Evolutionary conservation across 257 asterid genomes (phyloP).

Genomic region (Fraxinus quadrangulata): DNA sequence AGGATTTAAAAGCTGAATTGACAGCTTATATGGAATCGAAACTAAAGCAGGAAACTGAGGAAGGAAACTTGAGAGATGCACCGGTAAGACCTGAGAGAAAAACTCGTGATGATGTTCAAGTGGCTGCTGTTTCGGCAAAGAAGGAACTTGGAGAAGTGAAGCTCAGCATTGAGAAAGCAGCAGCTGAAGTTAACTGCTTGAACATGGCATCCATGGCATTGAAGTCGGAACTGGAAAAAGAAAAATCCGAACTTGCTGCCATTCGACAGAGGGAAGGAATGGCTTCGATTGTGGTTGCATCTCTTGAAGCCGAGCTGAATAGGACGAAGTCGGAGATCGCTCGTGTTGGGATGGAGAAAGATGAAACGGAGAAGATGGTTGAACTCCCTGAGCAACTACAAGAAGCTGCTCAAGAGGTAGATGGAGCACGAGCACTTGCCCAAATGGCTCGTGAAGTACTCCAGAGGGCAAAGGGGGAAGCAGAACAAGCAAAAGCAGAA

Average conservation of each 20-base stretch:
- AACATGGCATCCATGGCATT: slow-evolving; percentile 70
- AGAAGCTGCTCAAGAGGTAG: slow-evolving; percentile 74
- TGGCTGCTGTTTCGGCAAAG: slow-evolving; percentile 52
- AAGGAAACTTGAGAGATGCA: slow-evolving; percentile 32
- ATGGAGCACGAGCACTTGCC: slow-evolving; percentile 53
- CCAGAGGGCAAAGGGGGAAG: slow-evolving; percentile 71
- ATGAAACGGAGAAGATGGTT: slow-evolving; percentile 66
- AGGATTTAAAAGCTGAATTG: slow-evolving; percentile 69
- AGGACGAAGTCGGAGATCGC: slow-evolving; percentile 62
- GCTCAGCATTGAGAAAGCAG: slow-evolving; percentile 64
- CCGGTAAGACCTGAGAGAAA: slow-evolving; percentile 40
- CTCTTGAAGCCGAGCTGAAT: slow-evolving; percentile 81
- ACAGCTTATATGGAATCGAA: slow-evolving; percentile 76
- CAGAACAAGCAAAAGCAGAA: slow-evolving; percentile 74
- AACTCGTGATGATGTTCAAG: slow-evolving; percentile 56
- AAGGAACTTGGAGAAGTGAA: slow-evolving; percentile 83
- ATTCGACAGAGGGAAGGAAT: slow-evolving; percentile 81
- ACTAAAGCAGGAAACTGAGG: slow-evolving; percentile 39
- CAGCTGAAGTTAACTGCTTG: slow-evolving; percentile 57
- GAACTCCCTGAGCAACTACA: slow-evolving; percentile 73
- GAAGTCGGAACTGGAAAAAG: slow-evolving; percentile 65
- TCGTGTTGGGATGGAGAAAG: slow-evolving; percentile 59
- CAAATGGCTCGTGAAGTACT: slow-evolving; percentile 63
- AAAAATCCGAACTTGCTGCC: slow-evolving; percentile 54
- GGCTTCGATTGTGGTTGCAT: slow-evolving; percentile 73